Base-by-base conservation (phyloP, 805 yeast genomes). In the Metschnikowia picachoensis region DNA sequence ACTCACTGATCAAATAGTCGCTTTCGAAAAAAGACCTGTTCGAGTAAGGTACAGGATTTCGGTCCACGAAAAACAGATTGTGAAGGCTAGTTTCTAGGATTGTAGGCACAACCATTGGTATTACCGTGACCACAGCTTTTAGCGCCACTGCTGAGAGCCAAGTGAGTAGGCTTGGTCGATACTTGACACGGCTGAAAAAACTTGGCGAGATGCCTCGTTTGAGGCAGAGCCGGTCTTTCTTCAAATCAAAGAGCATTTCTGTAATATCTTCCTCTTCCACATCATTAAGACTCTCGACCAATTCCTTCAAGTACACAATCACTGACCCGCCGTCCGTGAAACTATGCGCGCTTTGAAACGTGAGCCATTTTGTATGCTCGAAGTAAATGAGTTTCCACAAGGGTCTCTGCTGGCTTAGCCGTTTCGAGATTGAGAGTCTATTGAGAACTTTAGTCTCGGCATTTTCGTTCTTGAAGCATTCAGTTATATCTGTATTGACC, bases 261-360 rank as follows among this genome's bases (percentile, higher is more conserved):
- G 9, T 10, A 10, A 30, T 28, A n/a, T 33, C 30, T 20, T 16
- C 10, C n/a, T 33, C 28, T 8, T 28, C 25, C 29, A 25, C 32
- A 14, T 28, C 37, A 38, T 48, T 44, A 16, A 44, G 35, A 4
- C 34, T 34, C 31, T 48, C 51, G 20, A 48, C 48, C n/a, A 44
- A 36, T 8, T 48, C 51, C 17, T 48, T 44, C 30, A 48, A 29
- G 27, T 44, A 48, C 6, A 48, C 48, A 33, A 44, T 36, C 13
- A 44, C 39, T 9, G 51, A 44, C 11, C 51, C 51, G 3, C 48
- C 51, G 20, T 48, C 51, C 11, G 51, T 48, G 43, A 37, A 44
- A 10, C 41, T 28, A 15, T 48, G 51, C 8, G 51, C 37, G 16
- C 43, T 37, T n/a, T 44, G 35, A 28, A 48, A 41, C 20, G 51